Base-by-base conservation (phyloP, 139 green algal genomes). In the Pseudopediastrum boryanum region DNA sequence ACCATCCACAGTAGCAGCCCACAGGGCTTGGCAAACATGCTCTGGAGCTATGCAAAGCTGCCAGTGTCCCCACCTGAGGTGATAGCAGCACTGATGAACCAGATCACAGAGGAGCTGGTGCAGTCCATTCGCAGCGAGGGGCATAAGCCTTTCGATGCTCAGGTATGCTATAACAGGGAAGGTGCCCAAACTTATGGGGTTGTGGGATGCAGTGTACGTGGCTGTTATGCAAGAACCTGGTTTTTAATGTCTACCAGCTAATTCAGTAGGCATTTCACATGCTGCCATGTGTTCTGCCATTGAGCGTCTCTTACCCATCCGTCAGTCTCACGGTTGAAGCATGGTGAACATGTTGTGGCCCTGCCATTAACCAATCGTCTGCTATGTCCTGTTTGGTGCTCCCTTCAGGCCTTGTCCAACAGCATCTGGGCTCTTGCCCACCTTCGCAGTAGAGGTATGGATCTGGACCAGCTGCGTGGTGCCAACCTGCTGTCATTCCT, bases 11-110 rank as follows among this genome's bases (percentile, higher is more conserved):
- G 63, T 54, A 85, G 79, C 38, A 84, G 76, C 51, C 77, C 83
- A 29, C 82, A 86, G 86, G 86, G 86, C 50, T 58, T 91, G 16
- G 86, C 86, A 21, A 91, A 91, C 75, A 80, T 91, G 61, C 76
- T 91, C 39, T 91, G 86, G 86, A 75, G 77, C 2, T 88, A 88
- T 41, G 83, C 81, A 38, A 91, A 91, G 79, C 83, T 91, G 81
- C 54, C 79, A 13, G 78, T 78, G 39, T 78, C 84, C 13, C 78
- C 77, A 4, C 41, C 84, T 4, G 59, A 73, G 35, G 84, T 86
- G 25, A 64, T 83, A 19, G 81, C 42, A 23, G 67, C 66, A n/a
- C 77, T 90, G 59, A 72, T 85, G 51, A 29, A 23, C 13, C 80
- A 86, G 58, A 90, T 90, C 77, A 86, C 86, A 2, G 70, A 80